phyloP scores from a whole-genome alignment of 1,284 basidiomycete species.

The Heimioporus retisporus region DNA sequence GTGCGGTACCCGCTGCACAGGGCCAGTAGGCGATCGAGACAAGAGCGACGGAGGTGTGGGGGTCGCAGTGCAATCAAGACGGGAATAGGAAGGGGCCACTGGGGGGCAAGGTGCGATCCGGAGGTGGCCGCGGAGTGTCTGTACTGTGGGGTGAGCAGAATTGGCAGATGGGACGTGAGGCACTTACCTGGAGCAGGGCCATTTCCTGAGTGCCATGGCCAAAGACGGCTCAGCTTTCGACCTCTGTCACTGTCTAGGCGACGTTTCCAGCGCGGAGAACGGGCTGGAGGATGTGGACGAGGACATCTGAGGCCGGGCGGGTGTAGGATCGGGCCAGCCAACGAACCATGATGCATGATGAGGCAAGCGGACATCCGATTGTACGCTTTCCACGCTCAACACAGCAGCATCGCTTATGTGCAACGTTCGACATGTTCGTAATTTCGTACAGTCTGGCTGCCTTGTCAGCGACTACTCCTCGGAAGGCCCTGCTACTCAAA shows the following conservation, averaged over 20 bases:
- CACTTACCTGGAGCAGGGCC: slow-evolving; percentile 66
- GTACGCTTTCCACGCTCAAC: background rate
- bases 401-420: background rate
- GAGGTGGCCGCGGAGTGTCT: slow-evolving; percentile 79
- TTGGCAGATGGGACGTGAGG: too few relatives aligned
- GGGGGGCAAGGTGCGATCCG: slow-evolving; percentile 71
- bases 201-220: slow-evolving; percentile 65
- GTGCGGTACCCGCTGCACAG: slow-evolving; percentile 69
- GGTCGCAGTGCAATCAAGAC: slow-evolving; percentile 50
- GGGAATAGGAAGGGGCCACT: slow-evolving; percentile 83
- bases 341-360: background rate
- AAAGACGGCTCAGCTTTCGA: slow-evolving; percentile 81
- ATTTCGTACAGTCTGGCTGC: background rate
- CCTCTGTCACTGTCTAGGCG: slow-evolving; percentile 40
- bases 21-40: slow-evolving; percentile 82
- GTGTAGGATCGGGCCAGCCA: slow-evolving; percentile 10
- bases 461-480: background rate
- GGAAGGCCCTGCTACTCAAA: background rate
- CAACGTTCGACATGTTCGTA: background rate
- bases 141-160: slow-evolving; percentile 33
- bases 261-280: too few relatives aligned
- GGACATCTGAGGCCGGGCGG: slow-evolving; percentile 3
- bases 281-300: slow-evolving; percentile 51
- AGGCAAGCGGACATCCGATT: background rate
- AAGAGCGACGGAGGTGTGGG: slow-evolving; percentile 64